A percentile compares a stretch with the other conserved stretches of the same genome.
phyloP scores from a whole-genome alignment of 2,329 filamentous ascomycete genomes.

The Calcarisporium arbuscula region DNA sequence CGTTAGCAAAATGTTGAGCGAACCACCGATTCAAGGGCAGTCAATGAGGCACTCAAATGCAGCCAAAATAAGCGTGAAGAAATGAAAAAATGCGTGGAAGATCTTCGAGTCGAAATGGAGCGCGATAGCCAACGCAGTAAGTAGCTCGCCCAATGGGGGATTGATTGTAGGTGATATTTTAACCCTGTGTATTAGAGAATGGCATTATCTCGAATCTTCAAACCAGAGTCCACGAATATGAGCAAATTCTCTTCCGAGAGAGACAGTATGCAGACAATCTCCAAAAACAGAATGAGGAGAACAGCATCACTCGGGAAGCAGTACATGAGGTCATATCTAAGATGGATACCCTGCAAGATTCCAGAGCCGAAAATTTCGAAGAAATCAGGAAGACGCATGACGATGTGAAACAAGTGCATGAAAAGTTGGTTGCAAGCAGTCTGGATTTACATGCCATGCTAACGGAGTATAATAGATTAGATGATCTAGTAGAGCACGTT shows the following conservation, averaged over 20 bases:
- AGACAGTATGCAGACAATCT: slow-evolving; percentile 6
- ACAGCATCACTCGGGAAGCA: slow-evolving; percentile 8
- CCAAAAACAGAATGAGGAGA: slow-evolving; percentile 9
- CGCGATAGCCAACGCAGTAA: slow-evolving; percentile 18
- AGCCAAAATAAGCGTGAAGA: slow-evolving; percentile 25
- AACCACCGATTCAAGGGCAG: slow-evolving; percentile 12
- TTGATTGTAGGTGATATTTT: too few relatives aligned
- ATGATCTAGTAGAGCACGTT: too few relatives aligned
- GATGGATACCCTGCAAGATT: slow-evolving; percentile 13
- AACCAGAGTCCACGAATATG: slow-evolving; percentile 13
- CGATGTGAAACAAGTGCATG: slow-evolving; percentile 8
- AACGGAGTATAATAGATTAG: too few relatives aligned
- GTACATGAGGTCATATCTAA: slow-evolving; percentile 12
- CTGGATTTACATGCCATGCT: too few relatives aligned
- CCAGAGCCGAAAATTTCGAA: slow-evolving; percentile 2
- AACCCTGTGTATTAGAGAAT: slow-evolving; percentile 19
- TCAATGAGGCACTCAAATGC: slow-evolving; percentile 21
- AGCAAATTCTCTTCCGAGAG: slow-evolving; percentile 8
- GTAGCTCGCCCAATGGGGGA: too few relatives aligned
- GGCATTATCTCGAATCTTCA: slow-evolving; percentile 16
- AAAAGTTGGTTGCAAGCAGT: too few relatives aligned
- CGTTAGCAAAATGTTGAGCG: slow-evolving; percentile 22
- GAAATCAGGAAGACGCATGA: slow-evolving; percentile 5
- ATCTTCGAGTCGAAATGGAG: slow-evolving; percentile 17
- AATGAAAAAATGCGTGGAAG: slow-evolving; percentile 22